Evolutionary conservation across 768 basidiomycete genomes (phyloP).

Genomic region (Serendipita sp.): DNA sequence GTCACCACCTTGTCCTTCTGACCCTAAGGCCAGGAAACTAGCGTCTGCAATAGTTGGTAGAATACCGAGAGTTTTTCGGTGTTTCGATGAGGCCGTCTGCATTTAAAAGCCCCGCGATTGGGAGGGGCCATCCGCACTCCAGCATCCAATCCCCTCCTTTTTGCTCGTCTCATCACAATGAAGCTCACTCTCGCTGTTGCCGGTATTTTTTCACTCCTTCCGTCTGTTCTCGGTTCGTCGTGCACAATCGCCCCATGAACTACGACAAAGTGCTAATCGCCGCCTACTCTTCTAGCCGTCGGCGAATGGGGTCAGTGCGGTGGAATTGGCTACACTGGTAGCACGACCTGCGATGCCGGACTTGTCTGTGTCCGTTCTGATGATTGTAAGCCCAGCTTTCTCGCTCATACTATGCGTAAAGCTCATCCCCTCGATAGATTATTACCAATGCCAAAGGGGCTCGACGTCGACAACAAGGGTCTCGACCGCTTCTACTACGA

Average conservation of each 20-base stretch:
- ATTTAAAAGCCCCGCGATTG: no score
- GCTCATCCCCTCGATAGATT: neutral
- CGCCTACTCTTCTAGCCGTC: neutral
- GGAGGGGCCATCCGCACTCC: no score
- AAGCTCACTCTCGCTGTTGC: constrained; percentile 2
- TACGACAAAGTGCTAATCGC: no score
- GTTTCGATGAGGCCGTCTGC: no score
- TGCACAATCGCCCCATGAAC: no score
- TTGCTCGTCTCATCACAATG: neutral
- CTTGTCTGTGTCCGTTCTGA: constrained; percentile 28
- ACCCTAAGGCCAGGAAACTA: no score
- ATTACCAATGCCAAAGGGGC: constrained; percentile 3
- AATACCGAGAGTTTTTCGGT: no score
- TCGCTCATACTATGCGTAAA: neutral
- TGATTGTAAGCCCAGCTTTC: constrained; percentile 23
- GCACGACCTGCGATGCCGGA: constrained; percentile 32
- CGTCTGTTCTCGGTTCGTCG: neutral
- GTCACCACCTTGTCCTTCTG: no score
- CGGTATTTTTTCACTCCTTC: neutral
- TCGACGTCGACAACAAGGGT: constrained; percentile 20
- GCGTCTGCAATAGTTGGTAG: no score
- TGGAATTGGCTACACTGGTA: constrained; percentile 29
- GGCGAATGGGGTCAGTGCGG: constrained; percentile 3
- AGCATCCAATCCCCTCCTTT: neutral
- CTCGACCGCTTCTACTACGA: constrained; percentile 17